Evolutionary conservation across 805 yeast species (phyloP).

Genomic region (Metschnikowia reukaufii): DNA sequence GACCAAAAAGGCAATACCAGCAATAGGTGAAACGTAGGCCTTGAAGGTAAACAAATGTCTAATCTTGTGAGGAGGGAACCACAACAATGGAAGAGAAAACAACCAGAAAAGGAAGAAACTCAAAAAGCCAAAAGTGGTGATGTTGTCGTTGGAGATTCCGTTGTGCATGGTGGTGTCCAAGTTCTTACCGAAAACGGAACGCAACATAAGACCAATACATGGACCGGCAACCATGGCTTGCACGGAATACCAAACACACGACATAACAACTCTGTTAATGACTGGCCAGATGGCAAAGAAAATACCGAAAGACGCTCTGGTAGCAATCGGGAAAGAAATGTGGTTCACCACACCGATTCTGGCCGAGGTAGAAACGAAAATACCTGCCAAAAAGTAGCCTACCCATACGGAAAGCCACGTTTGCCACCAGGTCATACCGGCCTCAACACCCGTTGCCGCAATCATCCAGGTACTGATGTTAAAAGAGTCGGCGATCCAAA

Average conservation of each 20-base stretch:
- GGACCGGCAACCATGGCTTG: slow-evolving; percentile 85
- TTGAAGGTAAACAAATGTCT: slow-evolving; percentile 83
- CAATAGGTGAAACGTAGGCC: slow-evolving; percentile 75
- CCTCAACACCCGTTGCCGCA: slow-evolving; percentile 77
- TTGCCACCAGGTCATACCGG: slow-evolving; percentile 83
- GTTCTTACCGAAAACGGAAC: slow-evolving; percentile 67
- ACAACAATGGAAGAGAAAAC: slow-evolving; percentile 73
- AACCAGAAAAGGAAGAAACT: slow-evolving; percentile 83
- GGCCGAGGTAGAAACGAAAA: slow-evolving; percentile 68
- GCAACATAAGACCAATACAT: slow-evolving; percentile 68
- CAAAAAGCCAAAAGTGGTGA: slow-evolving; percentile 71
- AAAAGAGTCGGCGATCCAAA: slow-evolving; percentile 89
- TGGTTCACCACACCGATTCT: slow-evolving; percentile 81
- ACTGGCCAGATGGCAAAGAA: slow-evolving; percentile 90
- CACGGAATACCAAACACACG: slow-evolving; percentile 84
- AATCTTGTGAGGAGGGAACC: slow-evolving; percentile 78
- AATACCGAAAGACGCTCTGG: slow-evolving; percentile 81
- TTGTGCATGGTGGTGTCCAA: slow-evolving; percentile 63
- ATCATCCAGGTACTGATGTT: slow-evolving; percentile 91
- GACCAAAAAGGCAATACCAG: slow-evolving; percentile 77
- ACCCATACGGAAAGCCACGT: slow-evolving; percentile 88
- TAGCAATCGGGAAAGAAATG: slow-evolving; percentile 79
- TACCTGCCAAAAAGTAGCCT: slow-evolving; percentile 71
- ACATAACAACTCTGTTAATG: slow-evolving; percentile 83
- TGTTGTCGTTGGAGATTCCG: slow-evolving; percentile 55